Conservation (phyloP, 2,329 filamentous ascomycete species). For the Alternaria ventricosa region DNA sequence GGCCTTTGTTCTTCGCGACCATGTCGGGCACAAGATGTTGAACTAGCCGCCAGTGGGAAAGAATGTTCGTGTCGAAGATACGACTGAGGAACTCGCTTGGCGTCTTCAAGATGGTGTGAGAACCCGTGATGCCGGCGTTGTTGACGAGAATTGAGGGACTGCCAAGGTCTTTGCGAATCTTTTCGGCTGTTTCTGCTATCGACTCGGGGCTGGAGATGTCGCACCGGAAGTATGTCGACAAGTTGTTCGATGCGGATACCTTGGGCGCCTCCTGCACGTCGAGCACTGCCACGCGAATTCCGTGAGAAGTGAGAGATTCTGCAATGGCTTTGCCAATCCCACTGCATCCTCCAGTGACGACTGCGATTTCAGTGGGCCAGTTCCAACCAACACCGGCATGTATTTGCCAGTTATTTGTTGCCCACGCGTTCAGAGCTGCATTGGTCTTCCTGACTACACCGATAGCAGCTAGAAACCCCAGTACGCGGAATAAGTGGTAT, state of each 20-base stretch:
- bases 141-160: constrained; percentile 29
- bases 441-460: constrained; percentile 1
- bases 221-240: constrained; percentile 22
- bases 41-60: constrained; percentile 23
- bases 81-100: constrained; percentile 4
- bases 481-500: background rate
- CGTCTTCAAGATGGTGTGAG: constrained; percentile 14
- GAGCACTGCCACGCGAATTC: constrained; percentile 20
- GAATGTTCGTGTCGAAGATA: constrained; percentile 27
- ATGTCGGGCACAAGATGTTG: constrained; percentile 29
- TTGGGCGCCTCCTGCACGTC: constrained; percentile 16
- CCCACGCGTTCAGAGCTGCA: constrained; percentile 7
- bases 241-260: constrained; percentile 9
- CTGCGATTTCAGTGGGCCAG: constrained; percentile 21
- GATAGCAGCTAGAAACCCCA: background rate
- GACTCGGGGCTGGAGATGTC: constrained; percentile 18
- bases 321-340: constrained; percentile 23
- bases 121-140: constrained; percentile 26
- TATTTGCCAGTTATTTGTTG: constrained; percentile 11
- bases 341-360: constrained; percentile 24
- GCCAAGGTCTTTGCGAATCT: constrained; percentile 16
- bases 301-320: constrained; percentile 11
- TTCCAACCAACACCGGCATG: constrained; percentile 12
- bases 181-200: constrained; percentile 12
- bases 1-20: constrained; percentile 26